phyloP scores from a whole-genome alignment of 768 basidiomycete genomes.

The Suillus plorans region DNA sequence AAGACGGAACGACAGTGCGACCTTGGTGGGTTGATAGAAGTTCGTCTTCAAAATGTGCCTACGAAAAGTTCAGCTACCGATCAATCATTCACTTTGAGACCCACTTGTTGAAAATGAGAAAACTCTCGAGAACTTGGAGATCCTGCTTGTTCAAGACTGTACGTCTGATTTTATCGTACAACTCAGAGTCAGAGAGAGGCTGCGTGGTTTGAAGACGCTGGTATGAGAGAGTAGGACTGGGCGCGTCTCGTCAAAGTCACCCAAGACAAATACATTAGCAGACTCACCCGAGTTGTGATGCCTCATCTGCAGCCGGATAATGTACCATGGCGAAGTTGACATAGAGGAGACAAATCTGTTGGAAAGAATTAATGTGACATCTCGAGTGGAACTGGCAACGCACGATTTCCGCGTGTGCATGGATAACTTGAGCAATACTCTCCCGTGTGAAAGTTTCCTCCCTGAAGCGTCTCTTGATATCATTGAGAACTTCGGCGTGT shows the following conservation, averaged over 20 bases:
- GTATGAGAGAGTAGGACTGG: constrained; percentile 92
- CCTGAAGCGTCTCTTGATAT: constrained; percentile 94
- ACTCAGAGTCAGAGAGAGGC: constrained; percentile 80
- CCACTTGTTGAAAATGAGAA: constrained; percentile 95
- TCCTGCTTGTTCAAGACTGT: constrained; percentile 88
- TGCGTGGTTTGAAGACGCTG: constrained; percentile 88
- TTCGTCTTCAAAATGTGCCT: constrained; percentile 94
- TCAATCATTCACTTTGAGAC: not conserved
- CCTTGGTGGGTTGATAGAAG: constrained; percentile 98
- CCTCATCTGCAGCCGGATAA: constrained; percentile 72
- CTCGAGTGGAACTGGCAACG: constrained; percentile 22
- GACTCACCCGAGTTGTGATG: constrained; percentile 62
- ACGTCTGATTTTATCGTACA: constrained; percentile 85
- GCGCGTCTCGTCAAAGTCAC: not conserved
- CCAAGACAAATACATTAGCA: not conserved
- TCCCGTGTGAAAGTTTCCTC: constrained; percentile 98
- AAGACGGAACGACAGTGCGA: constrained; percentile 94
- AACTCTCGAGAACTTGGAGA: constrained; percentile 88
- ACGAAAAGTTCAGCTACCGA: constrained; percentile 8
- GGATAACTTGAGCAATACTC: constrained; percentile 86
- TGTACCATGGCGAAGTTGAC: constrained; percentile 98
- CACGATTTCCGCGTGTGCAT: constrained; percentile 84
- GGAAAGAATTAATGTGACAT: constrained; percentile 4
- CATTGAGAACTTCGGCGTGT: constrained; percentile 91
- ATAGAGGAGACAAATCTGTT: constrained; percentile 86